These are phyloP conservation scores for Zygosaccharomyces lentus DNA, from an alignment of 805 yeast species.

Conservation along the genomic window DNA sequence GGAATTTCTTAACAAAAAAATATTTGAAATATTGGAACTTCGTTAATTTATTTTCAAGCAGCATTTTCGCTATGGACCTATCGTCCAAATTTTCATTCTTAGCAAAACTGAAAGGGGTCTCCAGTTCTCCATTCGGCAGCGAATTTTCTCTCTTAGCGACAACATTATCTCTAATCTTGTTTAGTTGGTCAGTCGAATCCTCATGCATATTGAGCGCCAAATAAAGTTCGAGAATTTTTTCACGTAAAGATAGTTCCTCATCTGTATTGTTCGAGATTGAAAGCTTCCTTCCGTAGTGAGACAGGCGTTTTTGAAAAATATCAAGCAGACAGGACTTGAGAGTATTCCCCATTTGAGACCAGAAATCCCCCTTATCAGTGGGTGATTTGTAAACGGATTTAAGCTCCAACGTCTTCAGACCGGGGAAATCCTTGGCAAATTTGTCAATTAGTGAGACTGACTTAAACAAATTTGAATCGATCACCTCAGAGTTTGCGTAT, in stretches of 20 bases:
- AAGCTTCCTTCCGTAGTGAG: slow-evolving; percentile 12
- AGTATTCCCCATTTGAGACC: slow-evolving; percentile 26
- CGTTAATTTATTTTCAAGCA: slow-evolving; percentile 17
- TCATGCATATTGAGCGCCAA: slow-evolving; percentile 27
- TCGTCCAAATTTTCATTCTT: slow-evolving; percentile 1
- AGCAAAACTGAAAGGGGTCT: slow-evolving; percentile 18
- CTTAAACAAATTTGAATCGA: slow-evolving; percentile 33
- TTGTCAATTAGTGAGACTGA: slow-evolving; percentile 32
- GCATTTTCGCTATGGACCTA: slow-evolving; percentile 13
- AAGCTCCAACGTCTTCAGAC: slow-evolving; percentile 27
- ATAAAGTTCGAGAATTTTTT: slow-evolving; percentile 26
- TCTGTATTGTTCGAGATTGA: slow-evolving; percentile 6
- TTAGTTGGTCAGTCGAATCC: slow-evolving; percentile 25
- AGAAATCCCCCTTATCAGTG: slow-evolving; percentile 29
- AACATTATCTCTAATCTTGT: slow-evolving; percentile 14
- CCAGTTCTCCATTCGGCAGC: slow-evolving; percentile 22
- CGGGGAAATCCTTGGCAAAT: slow-evolving; percentile 33
- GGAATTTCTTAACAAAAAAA: slow-evolving; percentile 24
- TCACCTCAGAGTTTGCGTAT: slow-evolving; percentile 30
- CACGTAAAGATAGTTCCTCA: slow-evolving; percentile 20
- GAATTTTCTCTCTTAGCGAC: slow-evolving; percentile 2
- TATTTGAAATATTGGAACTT: slow-evolving; percentile 21
- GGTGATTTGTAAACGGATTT: slow-evolving; percentile 34
- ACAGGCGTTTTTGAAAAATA: slow-evolving; percentile 28
- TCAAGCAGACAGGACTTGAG: slow-evolving; percentile 23